Conservation (phyloP, 2,329 filamentous ascomycete species). For the Phaeomoniella chlamydospora region DNA sequence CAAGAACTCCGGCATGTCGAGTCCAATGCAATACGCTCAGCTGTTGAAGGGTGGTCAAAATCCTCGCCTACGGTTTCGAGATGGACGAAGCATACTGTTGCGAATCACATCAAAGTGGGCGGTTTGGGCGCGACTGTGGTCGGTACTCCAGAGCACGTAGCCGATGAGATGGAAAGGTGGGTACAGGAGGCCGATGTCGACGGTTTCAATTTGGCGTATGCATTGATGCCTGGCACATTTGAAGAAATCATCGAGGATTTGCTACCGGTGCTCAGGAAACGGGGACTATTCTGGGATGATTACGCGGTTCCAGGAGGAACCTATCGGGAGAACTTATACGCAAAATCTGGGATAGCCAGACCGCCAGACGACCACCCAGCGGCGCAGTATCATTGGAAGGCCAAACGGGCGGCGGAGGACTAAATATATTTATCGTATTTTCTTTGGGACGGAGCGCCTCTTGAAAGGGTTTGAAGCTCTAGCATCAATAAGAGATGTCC, state of each 20-base stretch:
- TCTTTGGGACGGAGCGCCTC: too few species aligned
- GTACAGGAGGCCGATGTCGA: conserved; percentile 55
- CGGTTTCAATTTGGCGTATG: conserved; percentile 50
- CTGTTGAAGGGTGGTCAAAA: conserved; percentile 30
- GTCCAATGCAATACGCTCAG: conserved; percentile 35
- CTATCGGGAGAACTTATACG: conserved; percentile 10
- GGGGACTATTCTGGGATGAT: conserved; percentile 21
- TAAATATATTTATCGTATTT: too few species aligned
- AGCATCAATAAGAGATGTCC: too few species aligned
- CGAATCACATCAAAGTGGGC: conserved; percentile 32
- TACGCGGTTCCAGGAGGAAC: conserved; percentile 5
- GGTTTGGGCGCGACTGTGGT: conserved; percentile 33
- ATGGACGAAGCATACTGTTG: conserved; percentile 24
- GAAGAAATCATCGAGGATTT: conserved; percentile 36
- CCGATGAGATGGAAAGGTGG: conserved; percentile 54
- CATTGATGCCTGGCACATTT: conserved; percentile 36
- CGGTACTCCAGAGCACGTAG: conserved; percentile 48
- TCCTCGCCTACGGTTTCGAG: conserved; percentile 23
- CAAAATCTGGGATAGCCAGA: background rate
- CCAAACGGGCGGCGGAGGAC: conserved; percentile 1
- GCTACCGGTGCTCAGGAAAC: conserved; percentile 29
- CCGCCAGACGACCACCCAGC: conserved; percentile 2
- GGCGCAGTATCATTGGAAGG: conserved; percentile 4
- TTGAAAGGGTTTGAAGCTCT: too few species aligned
- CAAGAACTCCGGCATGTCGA: conserved; percentile 41